These are phyloP conservation scores for Rhizophagus prolifer DNA, from an alignment of 192 early-diverging fungal species.

Conservation along the genomic window DNA sequence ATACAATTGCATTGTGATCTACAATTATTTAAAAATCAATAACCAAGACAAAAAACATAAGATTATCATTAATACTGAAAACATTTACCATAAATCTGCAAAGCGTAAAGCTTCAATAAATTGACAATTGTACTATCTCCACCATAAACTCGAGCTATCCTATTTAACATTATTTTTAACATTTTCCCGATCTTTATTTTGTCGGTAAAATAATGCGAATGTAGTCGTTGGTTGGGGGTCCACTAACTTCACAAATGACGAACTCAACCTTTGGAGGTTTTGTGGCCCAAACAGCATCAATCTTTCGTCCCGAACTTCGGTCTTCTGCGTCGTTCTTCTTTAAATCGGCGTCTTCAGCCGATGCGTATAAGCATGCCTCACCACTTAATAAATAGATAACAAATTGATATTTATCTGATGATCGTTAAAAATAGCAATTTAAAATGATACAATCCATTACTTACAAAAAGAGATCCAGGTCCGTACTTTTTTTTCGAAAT, in stretches of 20 bases:
- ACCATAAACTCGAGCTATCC: slow-evolving; percentile 5
- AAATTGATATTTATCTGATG: slow-evolving; percentile 5
- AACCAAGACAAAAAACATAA: neutral
- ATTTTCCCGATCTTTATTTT: slow-evolving; percentile 29
- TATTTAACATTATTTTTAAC: slow-evolving; percentile 19
- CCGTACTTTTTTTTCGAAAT: slow-evolving; percentile 2
- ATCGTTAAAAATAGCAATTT: slow-evolving; percentile 2
- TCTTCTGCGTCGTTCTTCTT: slow-evolving; percentile 27
- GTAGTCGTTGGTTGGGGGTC: slow-evolving; percentile 21
- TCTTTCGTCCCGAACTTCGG: slow-evolving; percentile 14
- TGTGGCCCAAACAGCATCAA: slow-evolving; percentile 19
- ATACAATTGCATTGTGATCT: neutral
- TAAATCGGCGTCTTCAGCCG: slow-evolving; percentile 9
- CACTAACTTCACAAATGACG: slow-evolving; percentile 15
- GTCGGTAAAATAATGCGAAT: slow-evolving; percentile 19
- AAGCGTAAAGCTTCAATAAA: slow-evolving; percentile 24
- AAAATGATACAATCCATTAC: slow-evolving; percentile 18
- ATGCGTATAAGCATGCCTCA: slow-evolving; percentile 21
- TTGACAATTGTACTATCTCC: neutral
- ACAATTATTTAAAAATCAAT: slow-evolving; percentile 17
- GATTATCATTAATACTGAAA: neutral
- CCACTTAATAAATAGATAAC: slow-evolving; percentile 24
- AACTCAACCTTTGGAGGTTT: slow-evolving; percentile 16
- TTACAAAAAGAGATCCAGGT: slow-evolving; percentile 26
- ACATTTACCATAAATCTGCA: slow-evolving; percentile 22